phyloP scores from a whole-genome alignment of 441 rosid species.

The Adansonia gregorii region DNA sequence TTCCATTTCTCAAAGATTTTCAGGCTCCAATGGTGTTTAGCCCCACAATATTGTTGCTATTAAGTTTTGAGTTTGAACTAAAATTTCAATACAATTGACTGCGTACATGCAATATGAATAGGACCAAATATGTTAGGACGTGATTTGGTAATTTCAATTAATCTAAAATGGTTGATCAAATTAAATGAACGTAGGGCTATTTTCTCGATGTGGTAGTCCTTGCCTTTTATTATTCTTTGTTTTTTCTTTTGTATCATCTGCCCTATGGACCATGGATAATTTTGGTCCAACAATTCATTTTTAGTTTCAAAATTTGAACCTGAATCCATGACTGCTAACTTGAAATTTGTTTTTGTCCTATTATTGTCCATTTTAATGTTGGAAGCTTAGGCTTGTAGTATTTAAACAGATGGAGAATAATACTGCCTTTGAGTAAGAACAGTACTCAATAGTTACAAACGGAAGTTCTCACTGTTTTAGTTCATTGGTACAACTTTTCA shows the following conservation, averaged over 20 bases:
- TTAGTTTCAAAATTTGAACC: not conserved
- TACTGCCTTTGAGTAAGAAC: not conserved
- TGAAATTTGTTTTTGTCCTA: not conserved
- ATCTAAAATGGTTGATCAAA: not conserved
- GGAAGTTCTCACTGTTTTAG: not conserved
- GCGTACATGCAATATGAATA: not conserved
- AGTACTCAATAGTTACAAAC: not conserved
- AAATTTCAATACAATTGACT: not conserved
- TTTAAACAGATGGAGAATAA: not conserved
- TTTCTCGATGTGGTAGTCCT: not conserved
- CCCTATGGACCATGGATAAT: not conserved
- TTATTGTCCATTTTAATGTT: not conserved
- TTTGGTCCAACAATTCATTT: not conserved
- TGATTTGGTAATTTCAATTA: not conserved
- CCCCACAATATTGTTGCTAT: not conserved
- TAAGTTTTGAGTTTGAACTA: conserved; percentile 16
- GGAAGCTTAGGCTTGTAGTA: not conserved
- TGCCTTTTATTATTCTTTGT: conserved; percentile 11
- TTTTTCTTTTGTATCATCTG: conserved; percentile 16
- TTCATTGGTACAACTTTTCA: not conserved
- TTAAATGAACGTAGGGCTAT: not conserved
- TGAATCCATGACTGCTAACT: not conserved
- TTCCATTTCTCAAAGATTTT: not conserved
- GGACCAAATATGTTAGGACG: not conserved
- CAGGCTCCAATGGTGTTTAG: not conserved